Evolutionary conservation across 1,284 basidiomycete genomes (phyloP), one percentile per base, ranked within the genome.

Genomic region (Cryptococcus sp.): DNA sequence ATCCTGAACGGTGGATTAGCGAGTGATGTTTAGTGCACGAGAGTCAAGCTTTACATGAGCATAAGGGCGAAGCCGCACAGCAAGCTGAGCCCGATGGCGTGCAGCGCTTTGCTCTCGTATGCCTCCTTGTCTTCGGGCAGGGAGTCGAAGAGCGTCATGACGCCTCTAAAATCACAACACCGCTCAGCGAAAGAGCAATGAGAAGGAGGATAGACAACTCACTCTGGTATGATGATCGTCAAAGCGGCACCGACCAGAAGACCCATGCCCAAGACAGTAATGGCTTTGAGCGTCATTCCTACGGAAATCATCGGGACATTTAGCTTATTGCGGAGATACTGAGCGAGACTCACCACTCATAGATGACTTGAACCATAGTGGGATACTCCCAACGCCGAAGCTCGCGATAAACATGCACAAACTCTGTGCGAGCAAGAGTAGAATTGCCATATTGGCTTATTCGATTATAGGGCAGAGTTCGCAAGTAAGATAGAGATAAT

Each of bases 191-290:
- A 23, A 41, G 15, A n/a, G 40, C 4, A 37, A 37, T 16, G 49
- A 1, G 23, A 11, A 20, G n/a, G 26, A 6, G 5, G 13, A 39
- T 15, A 44, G 19, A 6, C 34, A 8, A 69, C 87, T 70, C 75
- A 91, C 90, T 96, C 93, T 20, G 93, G 93, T 55, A 96, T 88
- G 69, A 96, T 91, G 29, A 96, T 86, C 11, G 91, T 90, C 64
- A 96, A 78, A 0, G 91, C 91, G 6, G 92, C 89, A 16, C 93
- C 93, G 23, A 95, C 83, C 23, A 96, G 82, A 19, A 96, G 78
- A n/a, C 93, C 93, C 29, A 88, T 88, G 22, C 90, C 88, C 23
- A 91, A 75, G 39, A 84, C 84, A 10, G 86, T 86, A 38, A 92
- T 78, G 29, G 82, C 80, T 43, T 86, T 84, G 54, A 89, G 75